Conservation (phyloP, 345 rosid species). For the Euclidium syriacum region DNA sequence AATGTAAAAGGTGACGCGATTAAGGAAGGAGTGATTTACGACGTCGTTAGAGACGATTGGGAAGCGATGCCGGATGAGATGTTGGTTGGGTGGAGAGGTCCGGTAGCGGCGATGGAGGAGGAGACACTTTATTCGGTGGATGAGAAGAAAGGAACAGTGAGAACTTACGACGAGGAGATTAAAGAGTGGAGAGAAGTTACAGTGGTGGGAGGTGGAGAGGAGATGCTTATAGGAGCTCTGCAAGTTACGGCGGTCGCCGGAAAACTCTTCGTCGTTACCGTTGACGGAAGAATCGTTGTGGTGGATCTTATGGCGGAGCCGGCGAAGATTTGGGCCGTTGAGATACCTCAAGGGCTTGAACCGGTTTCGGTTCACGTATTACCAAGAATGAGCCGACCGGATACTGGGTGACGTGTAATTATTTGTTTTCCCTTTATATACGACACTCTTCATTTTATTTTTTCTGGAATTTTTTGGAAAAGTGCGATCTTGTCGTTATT, state of each 20-base stretch:
- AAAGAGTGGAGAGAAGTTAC: constrained; percentile 39
- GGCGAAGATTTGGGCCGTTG: constrained; percentile 40
- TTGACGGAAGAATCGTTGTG: constrained; percentile 34
- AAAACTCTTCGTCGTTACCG: constrained; percentile 34
- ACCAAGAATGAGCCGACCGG: constrained; percentile 42
- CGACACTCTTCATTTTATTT: background rate
- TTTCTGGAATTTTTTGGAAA: background rate
- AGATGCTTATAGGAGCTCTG: constrained; percentile 34
- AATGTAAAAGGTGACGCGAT: constrained; percentile 44
- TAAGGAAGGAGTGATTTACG: constrained; percentile 46
- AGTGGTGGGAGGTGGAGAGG: constrained; percentile 29
- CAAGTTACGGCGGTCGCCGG: constrained; percentile 42
- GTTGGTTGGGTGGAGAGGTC: constrained; percentile 55
- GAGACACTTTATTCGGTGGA: constrained; percentile 48
- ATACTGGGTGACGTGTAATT: constrained; percentile 12
- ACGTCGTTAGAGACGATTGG: constrained; percentile 35
- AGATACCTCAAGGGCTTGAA: constrained; percentile 35
- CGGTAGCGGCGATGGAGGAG: constrained; percentile 41
- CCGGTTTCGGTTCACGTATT: constrained; percentile 46
- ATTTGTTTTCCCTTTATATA: background rate
- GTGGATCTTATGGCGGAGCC: constrained; percentile 34
- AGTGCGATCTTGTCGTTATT: constrained; percentile 22
- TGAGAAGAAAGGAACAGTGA: constrained; percentile 36
- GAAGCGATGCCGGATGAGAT: constrained; percentile 43
- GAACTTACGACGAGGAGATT: constrained; percentile 28